A percentile compares a stretch with the other conserved stretches of the same genome.
Conservation (phyloP, 176 grass and related monocot species). For the Triticum timopheevii region DNA sequence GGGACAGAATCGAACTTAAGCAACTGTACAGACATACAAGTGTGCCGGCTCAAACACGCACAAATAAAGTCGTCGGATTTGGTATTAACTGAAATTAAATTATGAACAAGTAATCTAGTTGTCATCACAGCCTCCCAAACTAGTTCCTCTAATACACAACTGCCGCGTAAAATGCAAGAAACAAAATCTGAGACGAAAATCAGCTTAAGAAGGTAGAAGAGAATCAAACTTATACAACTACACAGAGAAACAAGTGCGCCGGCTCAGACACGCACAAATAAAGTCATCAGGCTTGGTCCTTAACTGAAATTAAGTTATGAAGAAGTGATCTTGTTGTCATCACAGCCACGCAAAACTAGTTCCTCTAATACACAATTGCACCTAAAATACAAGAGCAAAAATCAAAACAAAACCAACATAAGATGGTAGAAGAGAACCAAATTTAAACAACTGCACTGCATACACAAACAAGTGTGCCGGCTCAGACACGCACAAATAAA, state of each 20-base stretch:
- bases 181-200: not conserved
- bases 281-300: conserved; percentile 54
- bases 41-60: conserved; percentile 62
- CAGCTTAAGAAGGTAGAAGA: not conserved
- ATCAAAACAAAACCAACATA: too few species aligned
- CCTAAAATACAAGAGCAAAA: too few species aligned
- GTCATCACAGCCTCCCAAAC: conserved; percentile 51
- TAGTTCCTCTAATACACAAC: not conserved
- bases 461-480: not conserved
- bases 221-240: not conserved
- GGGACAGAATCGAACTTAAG: not conserved
- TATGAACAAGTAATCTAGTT: conserved; percentile 28
- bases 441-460: too few species aligned
- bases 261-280: conserved; percentile 77
- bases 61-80: conserved; percentile 55
- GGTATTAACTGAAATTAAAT: conserved; percentile 27
- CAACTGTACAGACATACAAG: not conserved
- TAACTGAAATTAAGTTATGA: conserved; percentile 32
- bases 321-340: conserved; percentile 40
- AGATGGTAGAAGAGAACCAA: too few species aligned
- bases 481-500: conserved; percentile 83
- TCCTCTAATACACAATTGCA: too few species aligned
- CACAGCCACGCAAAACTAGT: conserved; percentile 37
- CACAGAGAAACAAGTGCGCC: not conserved
- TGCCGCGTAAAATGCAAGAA: not conserved